These are phyloP conservation scores for Athelia sp. DNA, from an alignment of 1,284 basidiomycete genomes.

Conservation along the genomic window DNA sequence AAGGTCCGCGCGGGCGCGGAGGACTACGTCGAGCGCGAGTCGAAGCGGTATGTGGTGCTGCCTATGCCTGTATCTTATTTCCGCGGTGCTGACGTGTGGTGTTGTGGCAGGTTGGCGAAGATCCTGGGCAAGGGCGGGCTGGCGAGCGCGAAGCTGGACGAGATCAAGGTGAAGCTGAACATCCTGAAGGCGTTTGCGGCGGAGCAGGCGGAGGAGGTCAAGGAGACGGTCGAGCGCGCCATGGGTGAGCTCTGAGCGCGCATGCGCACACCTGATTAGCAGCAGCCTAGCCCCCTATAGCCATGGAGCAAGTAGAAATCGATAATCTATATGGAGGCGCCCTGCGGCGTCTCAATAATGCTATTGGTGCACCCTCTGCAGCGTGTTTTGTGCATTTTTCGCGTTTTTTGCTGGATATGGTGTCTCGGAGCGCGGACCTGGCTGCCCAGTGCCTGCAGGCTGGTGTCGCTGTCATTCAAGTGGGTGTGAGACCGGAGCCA, in stretches of 20 bases:
- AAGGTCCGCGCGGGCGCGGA: slow-evolving; percentile 74
- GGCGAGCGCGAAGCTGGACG: slow-evolving; percentile 80
- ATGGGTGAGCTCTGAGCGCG: slow-evolving; percentile 32
- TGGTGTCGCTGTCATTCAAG: too few species aligned
- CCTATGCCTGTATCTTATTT: too few species aligned
- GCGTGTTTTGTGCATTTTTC: too few species aligned
- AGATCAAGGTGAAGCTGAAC: slow-evolving; percentile 91
- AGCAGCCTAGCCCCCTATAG: not conserved
- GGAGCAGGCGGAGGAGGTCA: slow-evolving; percentile 40
- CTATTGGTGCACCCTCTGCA: too few species aligned
- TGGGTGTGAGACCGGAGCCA: too few species aligned
- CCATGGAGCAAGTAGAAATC: not conserved
- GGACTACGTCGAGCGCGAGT: slow-evolving; percentile 84
- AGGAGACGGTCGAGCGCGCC: slow-evolving; percentile 37
- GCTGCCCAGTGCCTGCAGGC: too few species aligned
- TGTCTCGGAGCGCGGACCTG: too few species aligned
- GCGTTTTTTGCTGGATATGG: too few species aligned
- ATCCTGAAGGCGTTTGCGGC: slow-evolving; percentile 72
- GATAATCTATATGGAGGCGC: not conserved
- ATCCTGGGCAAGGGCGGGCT: slow-evolving; percentile 76
- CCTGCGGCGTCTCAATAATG: not conserved
- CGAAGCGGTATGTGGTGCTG: too few species aligned
- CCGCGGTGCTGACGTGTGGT: too few species aligned
- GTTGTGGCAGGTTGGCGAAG: slow-evolving; percentile 54
- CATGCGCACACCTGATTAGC: too few species aligned